Conservation (phyloP, 768 basidiomycete species). For the Hygrophoropsis aurantiaca region DNA sequence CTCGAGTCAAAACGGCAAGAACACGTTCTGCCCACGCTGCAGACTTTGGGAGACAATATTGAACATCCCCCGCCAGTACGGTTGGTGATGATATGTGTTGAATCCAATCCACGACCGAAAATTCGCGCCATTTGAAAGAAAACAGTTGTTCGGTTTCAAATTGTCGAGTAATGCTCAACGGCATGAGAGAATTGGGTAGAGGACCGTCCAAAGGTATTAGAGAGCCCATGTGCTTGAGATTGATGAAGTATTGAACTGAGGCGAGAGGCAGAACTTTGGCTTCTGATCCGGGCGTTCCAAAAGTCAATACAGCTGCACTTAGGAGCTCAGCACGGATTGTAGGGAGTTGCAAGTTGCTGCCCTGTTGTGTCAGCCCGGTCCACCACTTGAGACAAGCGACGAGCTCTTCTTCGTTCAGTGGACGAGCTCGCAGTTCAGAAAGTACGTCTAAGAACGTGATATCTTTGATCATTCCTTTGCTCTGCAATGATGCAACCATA, state of each 20-base stretch:
- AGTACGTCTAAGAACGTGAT: slow-evolving; percentile 85
- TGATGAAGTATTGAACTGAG: slow-evolving; percentile 71
- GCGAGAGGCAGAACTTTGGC: slow-evolving; percentile 68
- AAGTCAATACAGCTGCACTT: slow-evolving; percentile 63
- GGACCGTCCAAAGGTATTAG: slow-evolving; percentile 77
- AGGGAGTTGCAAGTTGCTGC: slow-evolving; percentile 34
- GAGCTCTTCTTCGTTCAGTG: slow-evolving; percentile 72
- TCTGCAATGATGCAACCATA: slow-evolving; percentile 63
- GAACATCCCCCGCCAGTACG: slow-evolving; percentile 45
- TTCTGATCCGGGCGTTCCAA: slow-evolving; percentile 32
- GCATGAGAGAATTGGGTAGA: slow-evolving; percentile 72
- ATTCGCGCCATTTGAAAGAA: slow-evolving; percentile 77
- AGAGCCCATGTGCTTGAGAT: slow-evolving; percentile 52
- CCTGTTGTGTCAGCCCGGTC: slow-evolving; percentile 44
- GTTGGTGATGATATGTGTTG: slow-evolving; percentile 54
- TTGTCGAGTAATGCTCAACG: slow-evolving; percentile 60
- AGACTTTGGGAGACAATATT: slow-evolving; percentile 54
- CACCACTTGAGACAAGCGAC: slow-evolving; percentile 90
- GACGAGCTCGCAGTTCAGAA: slow-evolving; percentile 66
- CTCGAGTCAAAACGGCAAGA: slow-evolving; percentile 59
- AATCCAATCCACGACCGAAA: slow-evolving; percentile 77
- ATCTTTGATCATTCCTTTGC: slow-evolving; percentile 63
- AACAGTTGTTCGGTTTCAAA: slow-evolving; percentile 52
- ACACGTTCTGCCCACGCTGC: slow-evolving; percentile 81
- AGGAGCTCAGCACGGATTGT: slow-evolving; percentile 62